Percentiles rank a stretch among this genome's conserved stretches.
phyloP scores from a whole-genome alignment of 495 filamentous ascomycete species.

The Rusavskia elegans region DNA sequence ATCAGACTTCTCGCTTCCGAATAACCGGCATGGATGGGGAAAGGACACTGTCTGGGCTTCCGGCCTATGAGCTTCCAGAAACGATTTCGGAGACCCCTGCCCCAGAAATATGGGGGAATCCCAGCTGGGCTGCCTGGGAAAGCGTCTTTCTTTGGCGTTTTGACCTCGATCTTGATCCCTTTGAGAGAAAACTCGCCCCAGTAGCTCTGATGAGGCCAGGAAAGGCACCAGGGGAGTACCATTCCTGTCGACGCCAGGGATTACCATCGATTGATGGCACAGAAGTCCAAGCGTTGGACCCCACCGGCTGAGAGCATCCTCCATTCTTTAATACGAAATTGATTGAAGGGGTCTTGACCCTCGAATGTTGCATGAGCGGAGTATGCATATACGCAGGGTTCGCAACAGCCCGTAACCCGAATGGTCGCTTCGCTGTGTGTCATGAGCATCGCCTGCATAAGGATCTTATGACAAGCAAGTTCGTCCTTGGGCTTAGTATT shows the following conservation, averaged over 20 bases:
- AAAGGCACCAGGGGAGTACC: not conserved
- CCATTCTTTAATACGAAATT: too few relatives aligned
- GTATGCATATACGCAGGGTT: too few relatives aligned
- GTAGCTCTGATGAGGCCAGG: constrained; percentile 3
- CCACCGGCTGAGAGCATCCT: too few relatives aligned
- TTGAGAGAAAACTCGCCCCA: constrained; percentile 3
- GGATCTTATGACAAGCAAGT: too few relatives aligned
- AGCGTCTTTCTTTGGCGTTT: constrained; percentile 1
- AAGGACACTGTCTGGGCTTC: not conserved
- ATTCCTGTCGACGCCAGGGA: not conserved
- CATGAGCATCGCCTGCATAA: too few relatives aligned
- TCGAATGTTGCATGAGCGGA: too few relatives aligned
- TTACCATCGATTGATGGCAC: not conserved
- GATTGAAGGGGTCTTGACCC: too few relatives aligned
- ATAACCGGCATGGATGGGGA: constrained; percentile 5
- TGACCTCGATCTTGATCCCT: constrained; percentile 1
- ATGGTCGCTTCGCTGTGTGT: too few relatives aligned
- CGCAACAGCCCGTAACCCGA: too few relatives aligned
- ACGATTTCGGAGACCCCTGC: constrained; percentile 1
- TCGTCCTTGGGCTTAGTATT: too few relatives aligned
- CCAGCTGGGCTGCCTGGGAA: not conserved
- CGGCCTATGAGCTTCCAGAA: constrained; percentile 1
- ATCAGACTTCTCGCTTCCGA: constrained; percentile 3
- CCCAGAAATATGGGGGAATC: constrained; percentile 9
- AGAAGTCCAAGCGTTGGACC: too few relatives aligned